Percentiles rank a stretch among this genome's conserved stretches.
phyloP scores from a whole-genome alignment of 2,329 filamentous ascomycete species.

The Huntiella moniliformis region DNA sequence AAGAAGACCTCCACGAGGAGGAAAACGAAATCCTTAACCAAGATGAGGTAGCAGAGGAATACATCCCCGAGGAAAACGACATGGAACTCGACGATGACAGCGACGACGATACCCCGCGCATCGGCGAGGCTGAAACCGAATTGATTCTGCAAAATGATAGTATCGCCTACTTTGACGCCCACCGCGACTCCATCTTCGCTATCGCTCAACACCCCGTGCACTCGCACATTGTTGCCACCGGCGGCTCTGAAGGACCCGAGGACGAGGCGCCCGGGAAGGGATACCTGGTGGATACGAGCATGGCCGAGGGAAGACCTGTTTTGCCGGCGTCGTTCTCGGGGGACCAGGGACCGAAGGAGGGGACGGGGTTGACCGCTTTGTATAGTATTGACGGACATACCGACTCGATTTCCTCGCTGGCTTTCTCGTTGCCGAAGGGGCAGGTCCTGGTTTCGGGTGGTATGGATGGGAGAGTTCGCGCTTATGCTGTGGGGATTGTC shows the following conservation, averaged over 20 bases:
- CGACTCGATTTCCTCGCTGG: conserved; percentile 73
- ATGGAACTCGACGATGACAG: conserved; percentile 64
- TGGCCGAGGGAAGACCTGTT: conserved; percentile 43
- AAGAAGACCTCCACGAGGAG: conserved; percentile 9
- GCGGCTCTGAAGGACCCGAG: conserved; percentile 46
- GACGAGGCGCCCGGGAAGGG: conserved; percentile 54
- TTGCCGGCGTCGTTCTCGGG: conserved; percentile 60
- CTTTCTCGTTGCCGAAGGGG: conserved; percentile 67
- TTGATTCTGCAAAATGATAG: conserved; percentile 81
- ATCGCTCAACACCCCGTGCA: conserved; percentile 80
- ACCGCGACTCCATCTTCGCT: conserved; percentile 83
- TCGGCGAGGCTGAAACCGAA: conserved; percentile 17
- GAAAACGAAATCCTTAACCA: conserved; percentile 10
- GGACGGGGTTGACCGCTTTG: conserved; percentile 38
- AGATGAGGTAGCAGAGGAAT: conserved; percentile 14
- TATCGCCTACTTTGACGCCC: conserved; percentile 73
- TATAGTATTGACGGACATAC: conserved; percentile 74
- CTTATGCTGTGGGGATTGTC: conserved; percentile 38
- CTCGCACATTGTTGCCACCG: conserved; percentile 65
- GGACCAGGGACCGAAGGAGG: conserved; percentile 35
- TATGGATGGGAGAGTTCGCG: conserved; percentile 64
- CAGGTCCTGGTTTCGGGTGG: conserved; percentile 76
- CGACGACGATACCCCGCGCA: conserved; percentile 25
- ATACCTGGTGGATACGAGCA: conserved; percentile 63
- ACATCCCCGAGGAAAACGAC: conserved; percentile 30